Evolutionary conservation across 2,329 filamentous ascomycete genomes (phyloP).

Genomic region (Dothistroma septosporum): DNA sequence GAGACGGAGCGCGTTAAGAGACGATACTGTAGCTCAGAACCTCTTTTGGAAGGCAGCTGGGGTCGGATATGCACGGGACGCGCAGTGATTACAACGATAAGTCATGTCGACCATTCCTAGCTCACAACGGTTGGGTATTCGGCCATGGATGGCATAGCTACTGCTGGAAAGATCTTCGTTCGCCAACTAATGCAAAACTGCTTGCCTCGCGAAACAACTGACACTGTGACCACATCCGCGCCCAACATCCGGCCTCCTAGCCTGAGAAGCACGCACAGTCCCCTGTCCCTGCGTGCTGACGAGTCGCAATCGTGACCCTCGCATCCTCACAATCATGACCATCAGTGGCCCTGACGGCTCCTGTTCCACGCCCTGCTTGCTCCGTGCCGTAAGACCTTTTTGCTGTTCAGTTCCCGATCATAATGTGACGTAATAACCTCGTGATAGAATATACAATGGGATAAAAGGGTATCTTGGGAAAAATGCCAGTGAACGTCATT

Average conservation of each 20-base stretch:
- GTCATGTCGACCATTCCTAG: not conserved
- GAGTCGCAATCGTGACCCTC: not conserved
- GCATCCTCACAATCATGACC: not conserved
- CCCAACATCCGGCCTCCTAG: not conserved
- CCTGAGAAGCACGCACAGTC: not conserved
- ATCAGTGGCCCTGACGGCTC: not conserved
- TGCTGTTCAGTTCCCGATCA: conserved; percentile 1
- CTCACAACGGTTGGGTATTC: not conserved
- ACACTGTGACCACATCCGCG: not conserved
- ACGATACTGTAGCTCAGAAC: not conserved
- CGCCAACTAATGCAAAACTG: not conserved
- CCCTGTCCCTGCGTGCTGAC: not conserved
- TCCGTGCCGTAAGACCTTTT: not conserved
- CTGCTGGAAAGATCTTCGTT: not conserved
- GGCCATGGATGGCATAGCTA: not conserved
- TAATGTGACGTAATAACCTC: conserved; percentile 9
- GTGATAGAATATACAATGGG: conserved; percentile 20
- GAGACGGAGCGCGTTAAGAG: not conserved
- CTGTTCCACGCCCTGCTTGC: conserved; percentile 6
- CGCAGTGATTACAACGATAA: not conserved
- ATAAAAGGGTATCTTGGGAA: conserved; percentile 24
- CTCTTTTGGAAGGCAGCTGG: not conserved
- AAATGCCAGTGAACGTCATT: not conserved
- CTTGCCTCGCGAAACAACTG: not conserved
- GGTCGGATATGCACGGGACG: not conserved